Percentiles rank a stretch among this genome's conserved stretches.
These are phyloP conservation scores for Geranomyces michiganensis DNA, from an alignment of 192 early-diverging fungal species.

Conservation along the genomic window DNA sequence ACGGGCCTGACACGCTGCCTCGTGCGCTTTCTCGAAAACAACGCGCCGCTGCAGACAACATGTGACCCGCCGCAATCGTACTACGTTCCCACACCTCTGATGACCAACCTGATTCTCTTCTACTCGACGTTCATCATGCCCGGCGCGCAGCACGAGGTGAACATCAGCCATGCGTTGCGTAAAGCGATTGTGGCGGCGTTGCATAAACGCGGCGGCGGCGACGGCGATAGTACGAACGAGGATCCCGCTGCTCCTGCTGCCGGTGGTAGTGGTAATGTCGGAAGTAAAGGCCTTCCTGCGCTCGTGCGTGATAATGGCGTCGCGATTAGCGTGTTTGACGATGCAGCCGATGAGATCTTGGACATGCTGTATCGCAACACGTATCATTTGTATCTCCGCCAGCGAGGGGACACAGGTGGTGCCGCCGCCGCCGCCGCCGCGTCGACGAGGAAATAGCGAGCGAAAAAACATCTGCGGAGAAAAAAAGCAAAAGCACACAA, in stretches of 20 bases:
- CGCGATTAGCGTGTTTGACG: constrained; percentile 37
- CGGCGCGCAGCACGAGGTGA: constrained; percentile 39
- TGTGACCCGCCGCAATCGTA: not conserved
- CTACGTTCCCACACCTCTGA: constrained; percentile 18
- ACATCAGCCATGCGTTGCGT: constrained; percentile 37
- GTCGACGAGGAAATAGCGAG: too few species aligned
- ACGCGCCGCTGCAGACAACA: constrained; percentile 8
- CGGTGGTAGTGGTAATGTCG: too few species aligned
- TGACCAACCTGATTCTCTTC: constrained; percentile 30
- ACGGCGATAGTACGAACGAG: too few species aligned
- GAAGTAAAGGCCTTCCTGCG: not conserved
- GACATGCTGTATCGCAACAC: constrained; percentile 39
- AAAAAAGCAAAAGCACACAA: too few species aligned
- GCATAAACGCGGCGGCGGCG: not conserved
- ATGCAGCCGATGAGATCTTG: constrained; percentile 38
- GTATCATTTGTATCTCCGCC: constrained; percentile 25
- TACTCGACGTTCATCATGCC: constrained; percentile 40
- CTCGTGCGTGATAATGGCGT: not conserved
- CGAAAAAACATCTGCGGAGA: too few species aligned
- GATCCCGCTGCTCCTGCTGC: not conserved
- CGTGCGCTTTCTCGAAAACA: constrained; percentile 32
- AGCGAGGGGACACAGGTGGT: not conserved
- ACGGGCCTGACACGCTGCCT: constrained; percentile 23
- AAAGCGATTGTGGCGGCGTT: constrained; percentile 18
- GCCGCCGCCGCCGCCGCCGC: too few species aligned